These are phyloP conservation scores for Fraxinus velutina DNA, from an alignment of 305 asterid species.

Conservation along the genomic window DNA sequence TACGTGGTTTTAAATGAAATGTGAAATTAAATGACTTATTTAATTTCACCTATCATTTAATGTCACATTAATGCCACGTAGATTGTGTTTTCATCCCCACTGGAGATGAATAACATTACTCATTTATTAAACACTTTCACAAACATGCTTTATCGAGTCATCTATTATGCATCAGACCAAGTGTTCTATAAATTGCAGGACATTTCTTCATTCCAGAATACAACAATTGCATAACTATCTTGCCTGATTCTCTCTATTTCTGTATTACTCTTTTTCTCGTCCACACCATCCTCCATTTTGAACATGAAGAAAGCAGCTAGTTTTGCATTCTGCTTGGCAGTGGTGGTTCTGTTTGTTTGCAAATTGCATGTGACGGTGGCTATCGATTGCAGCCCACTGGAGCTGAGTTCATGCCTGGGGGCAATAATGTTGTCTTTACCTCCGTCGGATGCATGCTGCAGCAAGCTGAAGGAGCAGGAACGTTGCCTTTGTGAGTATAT, in stretches of 20 bases:
- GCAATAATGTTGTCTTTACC: constrained; percentile 22
- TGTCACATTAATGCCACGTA: no score
- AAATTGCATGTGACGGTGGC: constrained; percentile 23
- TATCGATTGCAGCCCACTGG: constrained; percentile 31
- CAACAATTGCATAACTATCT: neutral
- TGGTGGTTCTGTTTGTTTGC: constrained; percentile 24
- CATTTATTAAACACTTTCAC: neutral
- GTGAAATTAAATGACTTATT: no score
- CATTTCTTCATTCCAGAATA: neutral
- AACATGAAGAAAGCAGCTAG: constrained; percentile 27
- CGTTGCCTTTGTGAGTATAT: constrained; percentile 44
- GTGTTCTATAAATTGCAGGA: neutral
- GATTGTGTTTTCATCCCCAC: no score
- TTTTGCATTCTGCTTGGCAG: constrained; percentile 7
- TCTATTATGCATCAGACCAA: neutral
- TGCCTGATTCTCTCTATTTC: neutral
- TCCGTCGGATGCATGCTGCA: constrained; percentile 39
- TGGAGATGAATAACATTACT: no score
- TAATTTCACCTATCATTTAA: no score
- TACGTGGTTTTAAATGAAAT: no score
- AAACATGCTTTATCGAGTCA: neutral
- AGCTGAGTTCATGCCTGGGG: constrained; percentile 32
- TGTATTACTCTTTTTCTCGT: neutral
- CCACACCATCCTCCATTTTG: neutral
- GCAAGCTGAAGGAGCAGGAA: constrained; percentile 31